Evolutionary conservation across 2,329 filamentous ascomycete genomes (phyloP).

Genomic region (Apiospora sp.): DNA sequence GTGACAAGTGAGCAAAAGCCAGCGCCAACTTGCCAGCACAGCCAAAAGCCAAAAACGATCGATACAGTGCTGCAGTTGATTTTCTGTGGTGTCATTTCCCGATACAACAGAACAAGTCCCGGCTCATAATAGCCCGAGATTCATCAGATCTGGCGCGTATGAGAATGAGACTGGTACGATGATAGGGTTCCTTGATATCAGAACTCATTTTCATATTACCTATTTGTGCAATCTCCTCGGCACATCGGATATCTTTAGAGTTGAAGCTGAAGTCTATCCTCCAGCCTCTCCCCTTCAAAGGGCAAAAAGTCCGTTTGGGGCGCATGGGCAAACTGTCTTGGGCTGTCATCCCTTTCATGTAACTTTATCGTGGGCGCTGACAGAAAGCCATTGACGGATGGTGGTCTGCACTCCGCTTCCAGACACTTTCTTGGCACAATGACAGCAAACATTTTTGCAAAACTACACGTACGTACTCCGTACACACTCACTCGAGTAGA

Average conservation of each 20-base stretch:
- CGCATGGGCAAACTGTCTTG: slow-evolving; percentile 12
- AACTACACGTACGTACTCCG: neutral
- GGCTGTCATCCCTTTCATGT: slow-evolving; percentile 22
- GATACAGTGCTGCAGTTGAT: slow-evolving; percentile 3
- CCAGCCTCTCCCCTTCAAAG: too few species aligned
- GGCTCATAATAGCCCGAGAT: neutral
- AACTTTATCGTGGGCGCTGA: slow-evolving; percentile 15
- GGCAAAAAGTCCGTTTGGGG: neutral
- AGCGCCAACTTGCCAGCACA: neutral
- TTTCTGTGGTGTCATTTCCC: neutral
- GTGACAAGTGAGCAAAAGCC: too few species aligned
- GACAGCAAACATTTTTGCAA: neutral
- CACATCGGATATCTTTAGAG: neutral
- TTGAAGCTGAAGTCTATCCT: neutral
- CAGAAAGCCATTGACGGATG: neutral
- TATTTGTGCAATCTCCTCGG: neutral
- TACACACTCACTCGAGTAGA: neutral
- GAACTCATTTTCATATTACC: neutral
- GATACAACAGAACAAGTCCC: neutral
- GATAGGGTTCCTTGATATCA: neutral
- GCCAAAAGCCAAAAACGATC: neutral
- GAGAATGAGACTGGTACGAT: neutral
- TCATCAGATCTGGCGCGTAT: neutral
- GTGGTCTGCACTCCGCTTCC: neutral
- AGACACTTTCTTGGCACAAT: neutral